These are phyloP conservation scores for Xenoacremonium recifei DNA, from an alignment of 2,329 filamentous ascomycete species.

Conservation along the genomic window DNA sequence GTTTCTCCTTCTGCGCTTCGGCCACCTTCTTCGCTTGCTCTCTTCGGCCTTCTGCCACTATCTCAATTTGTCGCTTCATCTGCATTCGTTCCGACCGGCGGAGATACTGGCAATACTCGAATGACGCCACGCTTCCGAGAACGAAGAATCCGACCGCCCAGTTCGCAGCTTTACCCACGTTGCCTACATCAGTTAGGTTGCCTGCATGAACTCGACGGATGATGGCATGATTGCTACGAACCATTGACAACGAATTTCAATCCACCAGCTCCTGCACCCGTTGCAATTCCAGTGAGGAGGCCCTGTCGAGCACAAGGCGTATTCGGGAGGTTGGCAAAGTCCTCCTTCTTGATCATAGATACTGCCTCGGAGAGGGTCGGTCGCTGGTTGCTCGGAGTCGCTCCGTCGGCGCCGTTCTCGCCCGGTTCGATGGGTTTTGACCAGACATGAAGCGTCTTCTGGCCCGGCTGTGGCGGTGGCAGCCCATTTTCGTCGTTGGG, in stretches of 20 bases:
- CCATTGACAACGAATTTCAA: slow-evolving; percentile 73
- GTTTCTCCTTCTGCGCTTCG: slow-evolving; percentile 37
- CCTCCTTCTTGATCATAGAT: slow-evolving; percentile 63
- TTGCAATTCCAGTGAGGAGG: slow-evolving; percentile 77
- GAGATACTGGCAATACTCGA: slow-evolving; percentile 80
- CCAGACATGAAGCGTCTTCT: slow-evolving; percentile 37
- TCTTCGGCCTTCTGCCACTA: slow-evolving; percentile 49
- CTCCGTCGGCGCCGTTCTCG: slow-evolving; percentile 10
- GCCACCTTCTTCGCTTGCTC: slow-evolving; percentile 44
- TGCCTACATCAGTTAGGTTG: slow-evolving; percentile 26
- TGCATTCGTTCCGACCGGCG: slow-evolving; percentile 73
- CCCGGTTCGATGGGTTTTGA: slow-evolving; percentile 31
- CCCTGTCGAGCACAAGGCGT: slow-evolving; percentile 83
- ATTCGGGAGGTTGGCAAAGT: slow-evolving; percentile 72
- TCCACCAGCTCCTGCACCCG: slow-evolving; percentile 73
- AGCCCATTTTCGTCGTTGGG: slow-evolving; percentile 28
- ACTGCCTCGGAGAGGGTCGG: slow-evolving; percentile 58
- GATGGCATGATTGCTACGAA: slow-evolving; percentile 38
- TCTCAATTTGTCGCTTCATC: slow-evolving; percentile 82
- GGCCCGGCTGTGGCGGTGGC: slow-evolving; percentile 14
- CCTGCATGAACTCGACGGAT: background rate
- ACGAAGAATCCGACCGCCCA: slow-evolving; percentile 83
- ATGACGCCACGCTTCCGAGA: slow-evolving; percentile 66
- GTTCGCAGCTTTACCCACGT: slow-evolving; percentile 60
- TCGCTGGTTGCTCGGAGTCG: slow-evolving; percentile 26